Base-by-base conservation (phyloP, 2,329 filamentous ascomycete genomes). In the Aspergillus aculeatinus region DNA sequence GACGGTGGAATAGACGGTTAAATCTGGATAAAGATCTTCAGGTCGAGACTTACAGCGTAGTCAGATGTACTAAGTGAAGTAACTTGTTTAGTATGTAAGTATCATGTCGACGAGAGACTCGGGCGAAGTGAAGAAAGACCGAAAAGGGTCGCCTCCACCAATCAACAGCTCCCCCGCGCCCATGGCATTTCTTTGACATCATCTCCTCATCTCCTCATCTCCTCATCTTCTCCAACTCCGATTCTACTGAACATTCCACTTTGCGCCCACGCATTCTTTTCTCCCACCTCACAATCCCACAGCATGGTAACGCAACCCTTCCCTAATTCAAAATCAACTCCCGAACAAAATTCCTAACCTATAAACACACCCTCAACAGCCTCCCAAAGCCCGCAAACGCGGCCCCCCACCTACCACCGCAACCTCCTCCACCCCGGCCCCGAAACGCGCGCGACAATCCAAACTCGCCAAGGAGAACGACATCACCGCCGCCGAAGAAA, bases 381-480 rank as follows among this genome's bases (percentile, higher is more conserved):
- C 70, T 60, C 74, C 73, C 58, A 77, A 74, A 44, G 39, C 39
- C 14, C 14, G 39, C 64, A 76, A 74, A 63, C 74, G 74, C 63
- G 64, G 67, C 53, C 23, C 53, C n/a, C n/a, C 52, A 64, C 68
- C 68, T 54, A 58, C 67, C 56, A 52, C 69, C 58, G 16, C 39
- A 19, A 19, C 39, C 42, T 62, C 64, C 62, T 66, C 74, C 60
- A 67, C 72, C 58, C 56, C 69, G 33, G 64, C 73, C n/a, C 69
- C 71, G 11, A 77, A 73, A 63, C 76, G 74, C 66, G 62, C 70
- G 58, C 89, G 90, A 63, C 87, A 87, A 70, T 96, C 93, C 60
- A 96, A 92, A 76, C 90, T 97, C 68, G 94, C 94, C 31, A 94
- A 93, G 78, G 92, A 96, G 72, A 88, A 97, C 83, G 89, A 92